Evolutionary conservation across 176 grass and related monocot genomes (phyloP).

Genomic region (Sorghum bicolor): DNA sequence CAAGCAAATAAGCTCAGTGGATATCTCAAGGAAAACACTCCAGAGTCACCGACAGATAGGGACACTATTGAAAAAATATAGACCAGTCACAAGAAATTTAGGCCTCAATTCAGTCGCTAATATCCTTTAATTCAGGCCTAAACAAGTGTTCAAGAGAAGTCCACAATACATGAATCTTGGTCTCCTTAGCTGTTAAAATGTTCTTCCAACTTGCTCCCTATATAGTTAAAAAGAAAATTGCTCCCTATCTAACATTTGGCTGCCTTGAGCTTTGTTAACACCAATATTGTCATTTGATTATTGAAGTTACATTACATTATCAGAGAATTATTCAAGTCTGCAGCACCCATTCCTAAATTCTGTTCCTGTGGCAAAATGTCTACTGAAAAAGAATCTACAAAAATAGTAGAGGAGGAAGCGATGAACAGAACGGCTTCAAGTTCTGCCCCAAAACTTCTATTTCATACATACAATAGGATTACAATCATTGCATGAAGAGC

Average conservation of each 20-base stretch:
- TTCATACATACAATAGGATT: not conserved
- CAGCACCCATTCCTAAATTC: not conserved
- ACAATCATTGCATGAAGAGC: not conserved
- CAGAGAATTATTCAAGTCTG: not conserved
- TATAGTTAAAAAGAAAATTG: no score
- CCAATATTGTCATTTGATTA: constrained; percentile 8
- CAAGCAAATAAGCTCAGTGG: not conserved
- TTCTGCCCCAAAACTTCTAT: not conserved
- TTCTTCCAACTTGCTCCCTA: not conserved
- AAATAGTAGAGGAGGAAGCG: not conserved
- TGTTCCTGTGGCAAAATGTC: not conserved
- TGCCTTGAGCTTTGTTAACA: no score
- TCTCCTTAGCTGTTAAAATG: not conserved
- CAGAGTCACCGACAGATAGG: not conserved
- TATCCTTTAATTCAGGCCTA: not conserved
- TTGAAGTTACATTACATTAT: not conserved
- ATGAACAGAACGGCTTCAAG: not conserved
- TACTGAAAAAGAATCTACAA: not conserved
- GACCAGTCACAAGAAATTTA: not conserved
- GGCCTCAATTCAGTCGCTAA: not conserved
- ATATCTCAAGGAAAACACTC: not conserved
- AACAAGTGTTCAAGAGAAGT: not conserved
- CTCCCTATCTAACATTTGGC: no score
- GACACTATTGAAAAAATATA: not conserved
- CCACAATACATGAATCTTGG: not conserved